phyloP scores from a whole-genome alignment of 2,329 filamentous ascomycete species.

The Aspergillus ustus region DNA sequence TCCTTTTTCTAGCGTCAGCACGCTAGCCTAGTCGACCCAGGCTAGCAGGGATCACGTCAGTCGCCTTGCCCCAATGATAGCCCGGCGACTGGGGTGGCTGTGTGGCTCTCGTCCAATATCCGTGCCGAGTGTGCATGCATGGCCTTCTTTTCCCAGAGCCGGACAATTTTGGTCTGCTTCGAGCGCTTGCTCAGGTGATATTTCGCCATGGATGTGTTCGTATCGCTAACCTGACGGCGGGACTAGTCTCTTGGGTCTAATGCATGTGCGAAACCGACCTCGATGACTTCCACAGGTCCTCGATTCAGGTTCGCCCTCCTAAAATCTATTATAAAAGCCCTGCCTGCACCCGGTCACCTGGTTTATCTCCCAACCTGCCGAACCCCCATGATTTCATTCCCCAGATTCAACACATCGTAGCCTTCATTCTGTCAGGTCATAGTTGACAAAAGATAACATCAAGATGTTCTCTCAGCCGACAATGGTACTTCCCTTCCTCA shows the following conservation, averaged over 20 bases:
- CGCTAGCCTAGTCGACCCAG: conserved; percentile 10
- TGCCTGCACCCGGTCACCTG: conserved; percentile 15
- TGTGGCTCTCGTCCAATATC: conserved; percentile 20
- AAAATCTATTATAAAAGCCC: conserved; percentile 15
- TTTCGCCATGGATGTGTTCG: conserved; percentile 26
- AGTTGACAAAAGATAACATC: conserved; percentile 9
- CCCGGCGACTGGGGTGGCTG: conserved; percentile 22
- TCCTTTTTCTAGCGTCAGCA: conserved; percentile 30
- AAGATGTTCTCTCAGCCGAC: conserved; percentile 19
- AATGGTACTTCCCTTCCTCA: conserved; percentile 16
- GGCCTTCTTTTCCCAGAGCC: conserved; percentile 9
- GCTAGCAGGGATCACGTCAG: conserved; percentile 25
- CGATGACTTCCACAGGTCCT: conserved; percentile 18
- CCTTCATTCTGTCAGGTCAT: conserved; percentile 9
- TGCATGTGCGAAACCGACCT: conserved; percentile 26
- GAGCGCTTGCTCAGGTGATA: conserved; percentile 28
- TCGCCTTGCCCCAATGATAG: conserved; percentile 21
- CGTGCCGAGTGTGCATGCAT: conserved; percentile 19
- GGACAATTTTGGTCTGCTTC: conserved; percentile 11
- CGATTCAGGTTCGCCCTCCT: neutral
- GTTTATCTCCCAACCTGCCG: conserved; percentile 12
- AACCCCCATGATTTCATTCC: conserved; percentile 14
- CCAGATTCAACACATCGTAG: conserved; percentile 8
- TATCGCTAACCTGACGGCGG: conserved; percentile 19
- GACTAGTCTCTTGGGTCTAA: conserved; percentile 20